Conservation (phyloP, 2,329 filamentous ascomycete species). For the Fusarium ambrosium region DNA sequence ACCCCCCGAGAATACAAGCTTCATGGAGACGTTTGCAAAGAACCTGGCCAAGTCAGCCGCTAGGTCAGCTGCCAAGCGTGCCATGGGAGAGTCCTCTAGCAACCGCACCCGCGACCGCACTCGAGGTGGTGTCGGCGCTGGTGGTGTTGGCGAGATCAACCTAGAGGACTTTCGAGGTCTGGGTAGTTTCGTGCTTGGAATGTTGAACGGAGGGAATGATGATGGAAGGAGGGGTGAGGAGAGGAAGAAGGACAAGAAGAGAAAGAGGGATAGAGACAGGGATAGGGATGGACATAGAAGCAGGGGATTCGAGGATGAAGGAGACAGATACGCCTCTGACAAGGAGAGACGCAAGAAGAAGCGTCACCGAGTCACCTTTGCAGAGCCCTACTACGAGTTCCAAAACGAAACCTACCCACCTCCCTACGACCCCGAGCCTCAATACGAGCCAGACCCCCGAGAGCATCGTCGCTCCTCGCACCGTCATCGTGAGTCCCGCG, state of each 20-base stretch:
- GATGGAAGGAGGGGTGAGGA: constrained; percentile 26
- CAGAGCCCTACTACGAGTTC: constrained; percentile 38
- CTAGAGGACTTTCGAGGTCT: constrained; percentile 41
- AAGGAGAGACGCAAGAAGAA: constrained; percentile 38
- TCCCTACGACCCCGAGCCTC: constrained; percentile 15
- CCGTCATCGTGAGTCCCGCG: background rate
- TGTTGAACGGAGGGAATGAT: constrained; percentile 33
- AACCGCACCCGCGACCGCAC: constrained; percentile 25
- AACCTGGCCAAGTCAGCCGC: constrained; percentile 44
- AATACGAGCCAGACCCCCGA: background rate
- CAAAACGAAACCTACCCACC: constrained; percentile 34
- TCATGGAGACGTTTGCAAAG: constrained; percentile 43
- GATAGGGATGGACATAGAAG: constrained; percentile 25
- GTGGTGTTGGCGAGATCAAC: constrained; percentile 31
- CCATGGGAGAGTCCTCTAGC: constrained; percentile 34
- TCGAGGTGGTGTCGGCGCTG: constrained; percentile 19
- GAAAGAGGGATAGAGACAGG: constrained; percentile 28
- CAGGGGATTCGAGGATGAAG: constrained; percentile 21
- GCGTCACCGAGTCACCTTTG: constrained; percentile 42
- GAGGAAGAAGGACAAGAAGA: constrained; percentile 31
- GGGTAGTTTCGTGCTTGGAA: constrained; percentile 43
- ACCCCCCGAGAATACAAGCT: constrained; percentile 33
- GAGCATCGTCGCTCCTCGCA: background rate
- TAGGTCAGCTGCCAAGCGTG: constrained; percentile 43
- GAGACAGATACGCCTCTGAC: constrained; percentile 32